Conservation (phyloP, 2,329 filamentous ascomycete genomes). For the Paraphaeosphaeria minitans region DNA sequence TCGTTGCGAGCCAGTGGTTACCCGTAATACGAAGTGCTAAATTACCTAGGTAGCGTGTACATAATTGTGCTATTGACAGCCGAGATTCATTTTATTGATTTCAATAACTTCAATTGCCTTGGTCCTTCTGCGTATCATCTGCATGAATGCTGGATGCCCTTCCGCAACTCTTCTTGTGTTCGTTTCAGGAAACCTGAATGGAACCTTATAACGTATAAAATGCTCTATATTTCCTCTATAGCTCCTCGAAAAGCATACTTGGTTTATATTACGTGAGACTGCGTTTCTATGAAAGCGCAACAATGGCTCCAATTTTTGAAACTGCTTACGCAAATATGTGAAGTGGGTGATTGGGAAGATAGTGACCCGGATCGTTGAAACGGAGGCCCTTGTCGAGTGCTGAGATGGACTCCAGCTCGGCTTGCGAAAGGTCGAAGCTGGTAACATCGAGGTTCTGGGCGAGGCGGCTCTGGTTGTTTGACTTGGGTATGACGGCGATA, state of each 20-base stretch:
- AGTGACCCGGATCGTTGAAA: slow-evolving; percentile 41
- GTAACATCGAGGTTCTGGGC: slow-evolving; percentile 40
- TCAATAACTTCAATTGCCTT: no score
- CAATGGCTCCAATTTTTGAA: background rate
- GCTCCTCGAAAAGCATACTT: slow-evolving; percentile 1
- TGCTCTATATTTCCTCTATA: background rate
- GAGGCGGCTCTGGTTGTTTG: slow-evolving; percentile 28
- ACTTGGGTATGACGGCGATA: slow-evolving; percentile 31
- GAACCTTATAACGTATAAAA: no score
- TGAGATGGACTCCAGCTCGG: slow-evolving; percentile 30
- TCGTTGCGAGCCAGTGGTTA: no score
- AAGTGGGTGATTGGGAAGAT: slow-evolving; percentile 30
- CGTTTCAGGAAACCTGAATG: no score
- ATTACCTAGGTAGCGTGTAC: no score
- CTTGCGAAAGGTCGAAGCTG: slow-evolving; percentile 28
- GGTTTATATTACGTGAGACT: background rate
- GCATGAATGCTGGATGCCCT: no score
- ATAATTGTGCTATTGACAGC: no score
- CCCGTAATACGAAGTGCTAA: no score
- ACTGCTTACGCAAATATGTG: slow-evolving; percentile 30
- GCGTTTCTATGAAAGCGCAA: background rate
- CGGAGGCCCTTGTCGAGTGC: slow-evolving; percentile 43
- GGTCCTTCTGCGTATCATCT: no score
- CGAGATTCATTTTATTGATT: no score
- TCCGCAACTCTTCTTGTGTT: no score